Evolutionary conservation across 306 rosid species (phyloP), one percentile per base, ranked within the genome.

Genomic region (Quercus glauca): DNA sequence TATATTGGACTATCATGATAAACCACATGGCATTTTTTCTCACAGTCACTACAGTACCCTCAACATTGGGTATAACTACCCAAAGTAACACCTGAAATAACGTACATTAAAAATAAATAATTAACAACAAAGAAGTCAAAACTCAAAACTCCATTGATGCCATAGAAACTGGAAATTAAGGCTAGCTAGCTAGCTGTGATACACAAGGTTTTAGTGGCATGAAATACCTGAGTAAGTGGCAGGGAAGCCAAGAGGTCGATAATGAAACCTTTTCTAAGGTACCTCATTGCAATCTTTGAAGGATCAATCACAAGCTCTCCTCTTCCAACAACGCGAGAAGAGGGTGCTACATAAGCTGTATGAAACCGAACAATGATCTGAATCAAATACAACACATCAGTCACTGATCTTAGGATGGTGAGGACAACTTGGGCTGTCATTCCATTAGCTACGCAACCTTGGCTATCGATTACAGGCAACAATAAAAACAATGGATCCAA

Each of bases 41-140:
- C 82, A 91, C 91, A 45, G 91, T 83, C 96, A 89, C 87, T 33
- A 95, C 90, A 41, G 95, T 91, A 76, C 99, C 99, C 33, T 79
- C 78, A 25, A 92, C 94, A 74, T 80, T 89, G 59, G 99, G 99
- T 29, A 91, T 94, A 25, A 94, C 75, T 60, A 90, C 82, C 99
- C 97, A 94, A 69, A 91, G 92, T 81, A 94, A 85, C 79, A 90
- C 97, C 99, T 94, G 79, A 17, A 88, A 84, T 49, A 88, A 84
- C 12, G 17, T 60, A 55, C 1, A 20, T 23, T 11, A 8, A 23
- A 9, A 58, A 3, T 20, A 20, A 21, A 9, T 1, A 58, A 58
- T 7, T 10, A 20, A 6, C 4, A 23, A 58, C 11, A 25, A 12
- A 8, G 25, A 1, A 25, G 6, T 11, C 20, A 58, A 58, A 20